Conservation (phyloP, 1,139 yeast genomes). For the Candida albicans region DNA sequence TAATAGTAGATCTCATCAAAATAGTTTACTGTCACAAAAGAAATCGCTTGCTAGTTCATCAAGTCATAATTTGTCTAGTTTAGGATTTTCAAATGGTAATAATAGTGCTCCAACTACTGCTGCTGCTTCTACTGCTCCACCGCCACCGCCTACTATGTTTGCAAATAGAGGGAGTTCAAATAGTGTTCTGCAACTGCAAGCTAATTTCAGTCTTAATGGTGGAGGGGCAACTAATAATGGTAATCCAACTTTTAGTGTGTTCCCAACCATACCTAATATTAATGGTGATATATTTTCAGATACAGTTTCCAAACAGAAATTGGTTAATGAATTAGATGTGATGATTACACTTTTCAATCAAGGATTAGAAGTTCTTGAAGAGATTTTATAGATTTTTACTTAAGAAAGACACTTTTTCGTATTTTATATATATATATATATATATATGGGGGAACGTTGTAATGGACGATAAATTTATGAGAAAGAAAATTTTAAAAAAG, state of each 20-base stretch:
- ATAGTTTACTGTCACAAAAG: conserved; percentile 16
- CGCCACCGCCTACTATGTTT: conserved; percentile 9
- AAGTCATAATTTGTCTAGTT: conserved; percentile 10
- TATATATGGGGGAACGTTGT: no score
- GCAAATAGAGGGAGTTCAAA: conserved; percentile 19
- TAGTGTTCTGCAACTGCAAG: not conserved
- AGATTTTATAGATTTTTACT: conserved; percentile 19
- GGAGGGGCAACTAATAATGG: not conserved
- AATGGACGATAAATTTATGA: no score
- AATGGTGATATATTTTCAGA: conserved; percentile 43
- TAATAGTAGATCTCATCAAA: conserved; percentile 12
- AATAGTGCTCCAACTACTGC: no score
- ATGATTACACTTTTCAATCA: conserved; percentile 41
- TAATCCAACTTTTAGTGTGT: conserved; percentile 12
- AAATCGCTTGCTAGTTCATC: conserved; percentile 6
- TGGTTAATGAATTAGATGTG: conserved; percentile 38
- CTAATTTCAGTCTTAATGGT: not conserved
- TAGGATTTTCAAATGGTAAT: conserved; percentile 11
- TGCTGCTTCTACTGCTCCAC: no score
- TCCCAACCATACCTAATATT: conserved; percentile 41
- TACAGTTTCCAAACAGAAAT: conserved; percentile 31
- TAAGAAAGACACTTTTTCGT: not conserved
- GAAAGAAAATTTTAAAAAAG: not conserved
- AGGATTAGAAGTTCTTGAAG: conserved; percentile 45
- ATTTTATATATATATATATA: no score